Base-by-base conservation (phyloP, 768 basidiomycete species). In the Kwoniella europaea region DNA sequence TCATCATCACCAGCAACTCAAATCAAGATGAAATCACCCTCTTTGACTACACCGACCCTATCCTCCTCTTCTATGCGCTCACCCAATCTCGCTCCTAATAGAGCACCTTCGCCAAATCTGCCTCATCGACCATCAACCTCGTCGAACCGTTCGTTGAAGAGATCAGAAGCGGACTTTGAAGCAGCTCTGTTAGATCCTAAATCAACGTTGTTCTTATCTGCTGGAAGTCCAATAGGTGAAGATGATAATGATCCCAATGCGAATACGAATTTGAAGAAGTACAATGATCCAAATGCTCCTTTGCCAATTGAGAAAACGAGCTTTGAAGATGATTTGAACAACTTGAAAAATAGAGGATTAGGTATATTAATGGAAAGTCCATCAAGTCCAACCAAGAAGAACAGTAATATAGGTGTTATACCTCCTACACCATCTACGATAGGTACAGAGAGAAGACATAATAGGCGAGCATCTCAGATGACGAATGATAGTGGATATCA, bases 301-400 rank as follows among this genome's bases (percentile, higher is more conserved):
- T 27, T 67, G 12, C 67, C 75, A 7, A 63, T 75, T 6, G 73
- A 70, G 41, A 76, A 80, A 50, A 20, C 71, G 42, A 76, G 75
- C 52, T 80, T 77, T 50, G 79, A 80, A 41, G 75, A 78, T 16
- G 77, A 80, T 58, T 53, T 78, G 68, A 54, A 66, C 20, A 35
- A 57, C n/a, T 29, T 54, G 43, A 58, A 59, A 24, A 35, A 42
- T 16, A 65, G 18, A 16, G 69, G 63, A 58, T 41, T 63, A 35
- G 63, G 69, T 15, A 65, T 65, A 53, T 50, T 56, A 6, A 57
- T 60, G 46, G 57, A 53, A 43, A 27, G 27, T 29, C 60, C 52
- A n/a, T 10, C 9, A 10, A 27, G 43, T n/a, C 10, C 16, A 62
- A 60, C 35, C 24, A 10, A 69, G 57, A 55, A 52, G 44, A 10